Evolutionary conservation across 805 yeast species (phyloP).

Genomic region (Maudiozyma bulderi): DNA sequence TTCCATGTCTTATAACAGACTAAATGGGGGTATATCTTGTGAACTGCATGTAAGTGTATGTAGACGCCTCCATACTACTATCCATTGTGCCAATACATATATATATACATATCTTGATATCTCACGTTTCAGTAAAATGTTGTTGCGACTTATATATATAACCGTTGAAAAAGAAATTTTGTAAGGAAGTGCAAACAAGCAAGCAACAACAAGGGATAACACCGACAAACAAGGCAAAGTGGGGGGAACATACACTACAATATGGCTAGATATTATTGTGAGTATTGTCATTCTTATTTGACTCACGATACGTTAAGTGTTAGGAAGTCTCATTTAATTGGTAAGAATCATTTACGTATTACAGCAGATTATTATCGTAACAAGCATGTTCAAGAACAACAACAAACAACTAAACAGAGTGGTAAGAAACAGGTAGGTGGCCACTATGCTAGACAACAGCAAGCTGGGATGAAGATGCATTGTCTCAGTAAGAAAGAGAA

Average conservation of each 20-base stretch:
- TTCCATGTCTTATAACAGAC: too few species aligned
- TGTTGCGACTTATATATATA: too few species aligned
- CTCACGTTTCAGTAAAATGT: too few species aligned
- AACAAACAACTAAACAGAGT: constrained; percentile 15
- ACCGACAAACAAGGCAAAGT: neutral
- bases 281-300: constrained; percentile 70
- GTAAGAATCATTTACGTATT: constrained; percentile 62
- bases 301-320: constrained; percentile 89
- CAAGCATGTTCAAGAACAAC: constrained; percentile 6
- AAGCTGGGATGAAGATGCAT: constrained; percentile 9
- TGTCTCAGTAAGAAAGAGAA: constrained; percentile 15
- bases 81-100: too few species aligned
- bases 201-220: neutral
- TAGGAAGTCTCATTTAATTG: constrained; percentile 66
- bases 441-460: constrained; percentile 11
- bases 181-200: neutral
- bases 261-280: constrained; percentile 74
- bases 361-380: constrained; percentile 69
- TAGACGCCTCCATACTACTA: too few species aligned
- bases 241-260: neutral
- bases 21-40: too few species aligned
- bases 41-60: too few species aligned
- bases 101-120: too few species aligned
- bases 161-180: too few species aligned
- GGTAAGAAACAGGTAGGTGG: constrained; percentile 11